A percentile compares a stretch with the other conserved stretches of the same genome.
phyloP scores from a whole-genome alignment of 495 filamentous ascomycete species.

The Annulohypoxylon moriforme region DNA sequence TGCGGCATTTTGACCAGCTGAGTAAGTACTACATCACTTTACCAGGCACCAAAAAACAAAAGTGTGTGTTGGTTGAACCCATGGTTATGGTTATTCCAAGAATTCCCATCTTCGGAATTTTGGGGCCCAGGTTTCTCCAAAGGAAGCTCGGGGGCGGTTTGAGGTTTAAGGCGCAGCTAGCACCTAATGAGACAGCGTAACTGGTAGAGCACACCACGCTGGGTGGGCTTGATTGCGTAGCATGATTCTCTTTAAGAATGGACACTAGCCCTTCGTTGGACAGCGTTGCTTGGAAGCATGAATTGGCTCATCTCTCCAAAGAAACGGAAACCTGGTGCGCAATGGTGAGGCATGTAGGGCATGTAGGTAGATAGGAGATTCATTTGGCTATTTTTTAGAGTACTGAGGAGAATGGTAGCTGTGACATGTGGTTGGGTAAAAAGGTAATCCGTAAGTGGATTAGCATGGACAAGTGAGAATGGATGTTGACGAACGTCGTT shows the following conservation, averaged over 20 bases:
- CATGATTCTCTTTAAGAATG: conserved; percentile 33
- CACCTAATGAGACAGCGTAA: conserved; percentile 28
- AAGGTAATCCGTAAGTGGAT: conserved; percentile 36
- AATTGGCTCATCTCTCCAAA: conserved; percentile 18
- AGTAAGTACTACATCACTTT: conserved; percentile 18
- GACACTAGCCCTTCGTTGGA: conserved; percentile 33
- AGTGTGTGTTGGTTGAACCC: conserved; percentile 10
- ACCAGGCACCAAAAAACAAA: not conserved
- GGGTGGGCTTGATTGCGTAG: conserved; percentile 25
- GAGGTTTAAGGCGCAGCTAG: conserved; percentile 31
- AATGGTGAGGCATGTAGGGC: not conserved
- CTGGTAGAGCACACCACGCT: conserved; percentile 11
- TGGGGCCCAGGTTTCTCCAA: conserved; percentile 32
- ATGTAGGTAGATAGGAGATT: conserved; percentile 10
- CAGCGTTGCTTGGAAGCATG: conserved; percentile 30
- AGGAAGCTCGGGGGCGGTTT: conserved; percentile 38
- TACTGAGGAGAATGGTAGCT: conserved; percentile 22
- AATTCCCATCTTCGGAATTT: conserved; percentile 4
- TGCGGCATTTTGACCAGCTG: conserved; percentile 14
- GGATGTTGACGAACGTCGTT: conserved; percentile 47
- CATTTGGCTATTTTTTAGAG: conserved; percentile 39
- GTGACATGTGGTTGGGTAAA: conserved; percentile 42
- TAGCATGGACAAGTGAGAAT: conserved; percentile 44
- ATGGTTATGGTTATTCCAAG: conserved; percentile 27
- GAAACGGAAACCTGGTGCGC: too few species aligned